These are phyloP conservation scores for Corylus avellana DNA, from an alignment of 306 rosid genomes.

Conservation along the genomic window DNA sequence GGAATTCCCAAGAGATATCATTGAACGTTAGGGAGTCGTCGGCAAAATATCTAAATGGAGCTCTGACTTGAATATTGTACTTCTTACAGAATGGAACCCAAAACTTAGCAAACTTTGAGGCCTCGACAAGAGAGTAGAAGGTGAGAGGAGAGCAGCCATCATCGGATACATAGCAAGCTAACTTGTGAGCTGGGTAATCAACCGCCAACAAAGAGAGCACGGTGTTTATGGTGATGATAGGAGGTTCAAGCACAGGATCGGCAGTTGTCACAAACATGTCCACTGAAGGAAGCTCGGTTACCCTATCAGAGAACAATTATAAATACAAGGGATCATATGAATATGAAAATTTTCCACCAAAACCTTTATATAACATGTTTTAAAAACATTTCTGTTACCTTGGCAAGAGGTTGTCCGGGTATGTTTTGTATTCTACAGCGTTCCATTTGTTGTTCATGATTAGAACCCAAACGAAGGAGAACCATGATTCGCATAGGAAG, in stretches of 20 bases:
- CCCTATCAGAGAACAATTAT: conserved; percentile 17
- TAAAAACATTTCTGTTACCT: conserved; percentile 26
- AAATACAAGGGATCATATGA: no score
- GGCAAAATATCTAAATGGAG: conserved; percentile 63
- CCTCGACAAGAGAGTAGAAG: conserved; percentile 54
- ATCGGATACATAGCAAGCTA: conserved; percentile 81
- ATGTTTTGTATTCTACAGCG: conserved; percentile 40
- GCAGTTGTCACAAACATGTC: conserved; percentile 80
- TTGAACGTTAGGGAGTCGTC: neutral
- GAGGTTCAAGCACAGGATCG: conserved; percentile 64
- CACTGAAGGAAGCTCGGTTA: conserved; percentile 53
- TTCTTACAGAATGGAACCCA: conserved; percentile 75
- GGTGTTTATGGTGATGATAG: conserved; percentile 65
- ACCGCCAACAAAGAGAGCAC: conserved; percentile 67
- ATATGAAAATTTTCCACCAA: neutral
- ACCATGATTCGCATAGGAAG: conserved; percentile 62
- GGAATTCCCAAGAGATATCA: conserved; percentile 16
- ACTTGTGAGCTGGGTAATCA: conserved; percentile 71
- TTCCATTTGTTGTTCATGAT: conserved; percentile 49
- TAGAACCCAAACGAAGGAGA: conserved; percentile 46
- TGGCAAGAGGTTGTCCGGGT: conserved; percentile 43
- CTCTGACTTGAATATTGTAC: conserved; percentile 51
- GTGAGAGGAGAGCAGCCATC: conserved; percentile 65
- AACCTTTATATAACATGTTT: no score
- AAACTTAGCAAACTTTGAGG: conserved; percentile 51